Conservation (phyloP, 345 rosid genomes). For the Hibiscus trionum region DNA sequence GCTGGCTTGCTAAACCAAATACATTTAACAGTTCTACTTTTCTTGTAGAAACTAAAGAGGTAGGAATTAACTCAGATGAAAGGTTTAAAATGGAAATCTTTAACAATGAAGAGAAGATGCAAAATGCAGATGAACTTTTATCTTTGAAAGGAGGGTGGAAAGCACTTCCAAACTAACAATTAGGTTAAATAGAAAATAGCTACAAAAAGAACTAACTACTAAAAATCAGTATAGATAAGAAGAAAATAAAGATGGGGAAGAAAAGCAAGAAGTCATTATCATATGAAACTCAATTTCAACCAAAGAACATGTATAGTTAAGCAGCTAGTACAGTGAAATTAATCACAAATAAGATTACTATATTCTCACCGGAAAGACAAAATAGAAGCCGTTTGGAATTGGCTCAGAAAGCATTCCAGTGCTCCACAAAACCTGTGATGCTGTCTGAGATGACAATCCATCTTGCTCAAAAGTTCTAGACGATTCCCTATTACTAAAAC, state of each 20-base stretch:
- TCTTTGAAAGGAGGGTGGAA: constrained; percentile 1
- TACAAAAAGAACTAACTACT: not conserved
- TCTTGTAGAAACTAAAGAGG: not conserved
- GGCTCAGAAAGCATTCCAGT: constrained; percentile 75
- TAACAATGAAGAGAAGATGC: not conserved
- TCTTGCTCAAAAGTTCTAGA: constrained; percentile 57
- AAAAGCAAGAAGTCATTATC: not conserved
- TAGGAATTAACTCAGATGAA: not conserved
- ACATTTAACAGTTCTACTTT: not conserved
- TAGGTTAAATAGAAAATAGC: not conserved
- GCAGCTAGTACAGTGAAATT: not conserved
- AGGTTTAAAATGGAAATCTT: not conserved
- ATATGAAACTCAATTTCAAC: not conserved
- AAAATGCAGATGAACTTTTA: not conserved
- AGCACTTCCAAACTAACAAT: not conserved
- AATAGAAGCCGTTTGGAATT: constrained; percentile 26
- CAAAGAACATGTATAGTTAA: not conserved
- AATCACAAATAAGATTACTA: not conserved
- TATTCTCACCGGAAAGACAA: not conserved
- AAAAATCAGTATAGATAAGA: not conserved
- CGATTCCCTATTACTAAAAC: constrained; percentile 29
- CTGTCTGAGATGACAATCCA: constrained; percentile 52
- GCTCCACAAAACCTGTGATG: constrained; percentile 87
- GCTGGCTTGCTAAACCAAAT: not conserved
- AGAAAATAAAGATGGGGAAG: not conserved